Conservation (phyloP, 2,329 filamentous ascomycete species). For the Colletotrichum spinosum region DNA sequence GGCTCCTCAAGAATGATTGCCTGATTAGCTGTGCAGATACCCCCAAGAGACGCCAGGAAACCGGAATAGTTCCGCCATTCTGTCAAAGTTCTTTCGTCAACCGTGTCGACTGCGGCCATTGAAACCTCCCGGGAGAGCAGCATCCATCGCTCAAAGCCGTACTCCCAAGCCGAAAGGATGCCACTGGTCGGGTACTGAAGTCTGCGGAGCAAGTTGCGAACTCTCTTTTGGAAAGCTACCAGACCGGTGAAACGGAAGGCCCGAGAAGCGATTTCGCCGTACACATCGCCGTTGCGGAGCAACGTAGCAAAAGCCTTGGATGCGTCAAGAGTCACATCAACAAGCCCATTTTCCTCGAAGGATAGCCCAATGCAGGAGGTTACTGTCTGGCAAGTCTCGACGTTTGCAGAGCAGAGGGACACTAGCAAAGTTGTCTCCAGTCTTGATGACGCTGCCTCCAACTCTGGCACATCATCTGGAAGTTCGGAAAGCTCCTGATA, state of each 20-base stretch:
- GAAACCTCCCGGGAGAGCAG: constrained; percentile 73
- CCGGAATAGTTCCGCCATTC: constrained; percentile 79
- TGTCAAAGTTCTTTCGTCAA: constrained; percentile 67
- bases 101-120: constrained; percentile 59
- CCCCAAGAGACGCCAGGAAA: constrained; percentile 74
- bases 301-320: constrained; percentile 64
- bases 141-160: constrained; percentile 74
- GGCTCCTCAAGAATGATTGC: constrained; percentile 68
- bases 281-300: constrained; percentile 71
- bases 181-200: constrained; percentile 73
- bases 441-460: constrained; percentile 63
- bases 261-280: constrained; percentile 71
- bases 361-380: constrained; percentile 71
- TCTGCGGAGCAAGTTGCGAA: constrained; percentile 68
- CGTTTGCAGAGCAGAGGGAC: constrained; percentile 72
- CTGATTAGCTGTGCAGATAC: constrained; percentile 73
- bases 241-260: constrained; percentile 75
- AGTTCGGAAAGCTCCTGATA: constrained; percentile 65
- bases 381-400: constrained; percentile 73
- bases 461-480: constrained; percentile 65
- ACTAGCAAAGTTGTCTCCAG: constrained; percentile 73
- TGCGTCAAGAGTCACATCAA: constrained; percentile 63
- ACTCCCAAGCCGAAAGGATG: constrained; percentile 76
- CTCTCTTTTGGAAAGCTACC: constrained; percentile 76
- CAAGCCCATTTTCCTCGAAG: constrained; percentile 69